Percentiles rank a stretch among this genome's conserved stretches.
These are phyloP conservation scores for Fusarium beomiforme DNA, from an alignment of 2,329 filamentous ascomycete species.

Conservation along the genomic window DNA sequence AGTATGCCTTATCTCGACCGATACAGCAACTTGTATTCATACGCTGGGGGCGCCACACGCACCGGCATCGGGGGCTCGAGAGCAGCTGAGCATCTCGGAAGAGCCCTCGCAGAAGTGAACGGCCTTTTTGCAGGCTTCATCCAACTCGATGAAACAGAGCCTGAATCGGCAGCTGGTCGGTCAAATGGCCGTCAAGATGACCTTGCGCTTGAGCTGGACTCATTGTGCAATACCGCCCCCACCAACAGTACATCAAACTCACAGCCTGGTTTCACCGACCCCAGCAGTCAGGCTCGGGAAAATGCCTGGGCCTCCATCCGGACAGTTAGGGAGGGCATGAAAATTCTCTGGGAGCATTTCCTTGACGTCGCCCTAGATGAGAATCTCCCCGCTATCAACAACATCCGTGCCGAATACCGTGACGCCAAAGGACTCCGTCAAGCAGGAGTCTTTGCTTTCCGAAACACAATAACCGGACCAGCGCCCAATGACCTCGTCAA, in stretches of 20 bases:
- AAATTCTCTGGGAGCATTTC: conserved; percentile 16
- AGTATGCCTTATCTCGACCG: background rate
- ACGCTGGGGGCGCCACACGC: background rate
- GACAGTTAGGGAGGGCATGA: conserved; percentile 4
- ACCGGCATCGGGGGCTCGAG: background rate
- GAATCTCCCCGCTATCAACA: background rate
- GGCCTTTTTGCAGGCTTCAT: conserved; percentile 25
- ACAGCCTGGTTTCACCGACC: background rate
- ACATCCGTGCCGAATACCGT: background rate
- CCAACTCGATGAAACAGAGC: conserved; percentile 6
- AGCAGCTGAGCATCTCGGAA: background rate
- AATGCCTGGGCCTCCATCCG: conserved; percentile 12
- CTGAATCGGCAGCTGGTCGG: background rate
- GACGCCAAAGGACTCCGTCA: conserved; percentile 20
- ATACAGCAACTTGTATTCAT: background rate
- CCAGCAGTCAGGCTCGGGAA: background rate
- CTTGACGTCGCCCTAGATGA: background rate
- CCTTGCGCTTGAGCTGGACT: background rate
- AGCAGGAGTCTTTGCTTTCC: conserved; percentile 29
- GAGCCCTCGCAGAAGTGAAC: conserved; percentile 17
- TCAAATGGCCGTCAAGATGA: fast-evolving
- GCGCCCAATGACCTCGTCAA: background rate
- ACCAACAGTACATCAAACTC: background rate
- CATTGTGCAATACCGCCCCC: background rate
- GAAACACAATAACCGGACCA: conserved; percentile 15